Base-by-base conservation (phyloP, 2,329 filamentous ascomycete genomes). In the Fusarium redolens region DNA sequence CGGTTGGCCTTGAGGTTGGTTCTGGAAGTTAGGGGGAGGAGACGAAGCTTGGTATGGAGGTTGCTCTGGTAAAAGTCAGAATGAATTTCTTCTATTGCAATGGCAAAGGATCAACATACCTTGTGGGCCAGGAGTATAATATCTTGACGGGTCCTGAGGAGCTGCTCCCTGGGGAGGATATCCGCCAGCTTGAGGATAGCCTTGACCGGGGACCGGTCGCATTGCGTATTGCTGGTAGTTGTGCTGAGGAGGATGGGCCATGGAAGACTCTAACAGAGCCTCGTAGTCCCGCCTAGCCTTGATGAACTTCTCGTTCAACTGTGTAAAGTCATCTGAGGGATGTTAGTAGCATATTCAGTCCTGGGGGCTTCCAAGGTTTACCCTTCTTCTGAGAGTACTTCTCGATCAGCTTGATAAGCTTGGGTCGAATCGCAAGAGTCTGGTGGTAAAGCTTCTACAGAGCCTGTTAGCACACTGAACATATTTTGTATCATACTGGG, bases 331-430 rank as follows among this genome's bases (percentile, higher is more conserved):
- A 83, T 99, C 64, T 67, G 15, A 20, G 18, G 13, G 18, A 45
- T n/a, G 35, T 65, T 51, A 67, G 54, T 11, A 17, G 20, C 8
- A 28, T 22, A 12, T 14, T 14, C 17, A 7, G 30, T n/a, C 31
- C 8, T 4, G 40, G n/a, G 15, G 28, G 8, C 17, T 11, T n/a
- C 14, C n/a, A 33, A 35, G 38, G 25, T 44, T 45, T 11, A 51
- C 64, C 96, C 85, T 99, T 99, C 89, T 97, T 98, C 81, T 99
- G 96, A 14, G 96, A 98, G 81, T 99, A 99, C 82, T 98, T 98
- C 71, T 97, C 96, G 80, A 99, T 99, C 55, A 99, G 85, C 84
- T 98, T 97, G 80, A 99, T 98, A 70, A 99, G 85, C 85, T 99
- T 99, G 17, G 96, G 96, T 37, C 96, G 90, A 78, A 99, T 99